Conservation (phyloP, 805 yeast species). For the Spathaspora arborariae region DNA sequence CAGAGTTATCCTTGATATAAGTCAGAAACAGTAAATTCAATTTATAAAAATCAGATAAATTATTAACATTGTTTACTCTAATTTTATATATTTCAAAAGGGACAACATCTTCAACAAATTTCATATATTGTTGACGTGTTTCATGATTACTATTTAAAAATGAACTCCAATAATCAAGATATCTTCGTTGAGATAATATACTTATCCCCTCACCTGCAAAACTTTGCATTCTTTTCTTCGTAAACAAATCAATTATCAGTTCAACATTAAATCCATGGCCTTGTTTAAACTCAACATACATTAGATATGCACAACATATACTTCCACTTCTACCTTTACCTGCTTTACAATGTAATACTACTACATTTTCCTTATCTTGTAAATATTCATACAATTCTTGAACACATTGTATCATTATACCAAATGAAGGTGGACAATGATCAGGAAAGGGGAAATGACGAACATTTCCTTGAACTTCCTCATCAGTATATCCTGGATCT, state of each 20-base stretch:
- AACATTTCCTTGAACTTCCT: slow-evolving; percentile 34
- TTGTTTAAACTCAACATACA: slow-evolving; percentile 30
- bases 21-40: slow-evolving; percentile 1
- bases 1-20: neutral
- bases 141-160: slow-evolving; percentile 5
- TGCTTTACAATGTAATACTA: slow-evolving; percentile 79
- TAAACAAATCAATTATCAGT: slow-evolving; percentile 52
- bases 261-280: slow-evolving; percentile 20
- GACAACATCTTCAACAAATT: neutral
- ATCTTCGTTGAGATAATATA: slow-evolving; percentile 65
- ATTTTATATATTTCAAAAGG: neutral
- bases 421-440: slow-evolving; percentile 71
- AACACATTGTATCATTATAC: slow-evolving; percentile 42
- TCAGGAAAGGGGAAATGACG: slow-evolving; percentile 62
- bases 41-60: neutral
- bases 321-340: slow-evolving; percentile 94
- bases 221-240: slow-evolving; percentile 51
- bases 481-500: slow-evolving; percentile 33
- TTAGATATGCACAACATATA: slow-evolving; percentile 64
- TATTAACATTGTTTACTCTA: neutral
- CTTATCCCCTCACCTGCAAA: slow-evolving; percentile 66
- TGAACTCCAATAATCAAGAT: slow-evolving; percentile 51
- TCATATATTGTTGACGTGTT: neutral
- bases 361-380: slow-evolving; percentile 40
- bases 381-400: slow-evolving; percentile 45